Conservation (phyloP, 1,284 basidiomycete species). For the Nidula niveotomentosa region DNA sequence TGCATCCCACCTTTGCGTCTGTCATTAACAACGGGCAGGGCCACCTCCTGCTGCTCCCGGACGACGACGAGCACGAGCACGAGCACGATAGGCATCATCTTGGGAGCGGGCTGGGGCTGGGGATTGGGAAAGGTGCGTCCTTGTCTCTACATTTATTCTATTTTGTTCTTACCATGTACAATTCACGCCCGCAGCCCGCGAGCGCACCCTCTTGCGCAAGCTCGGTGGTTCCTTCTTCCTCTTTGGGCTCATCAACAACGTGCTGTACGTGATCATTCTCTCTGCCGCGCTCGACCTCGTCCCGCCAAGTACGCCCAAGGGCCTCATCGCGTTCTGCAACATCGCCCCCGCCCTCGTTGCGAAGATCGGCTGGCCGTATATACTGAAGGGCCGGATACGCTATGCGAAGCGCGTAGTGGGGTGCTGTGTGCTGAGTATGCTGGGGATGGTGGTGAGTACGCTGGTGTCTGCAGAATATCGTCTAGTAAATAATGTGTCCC, state of each 20-base stretch:
- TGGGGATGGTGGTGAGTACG: conserved; percentile 75
- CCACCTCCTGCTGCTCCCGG: not conserved
- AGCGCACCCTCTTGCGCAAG: conserved; percentile 29
- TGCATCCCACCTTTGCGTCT: not conserved
- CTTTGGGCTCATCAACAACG: conserved; percentile 66
- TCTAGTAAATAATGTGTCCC: not conserved
- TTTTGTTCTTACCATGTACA: not conserved
- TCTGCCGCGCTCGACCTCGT: conserved; percentile 96
- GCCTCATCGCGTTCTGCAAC: conserved; percentile 93
- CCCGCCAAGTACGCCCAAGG: conserved; percentile 86
- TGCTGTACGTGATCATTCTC: conserved; percentile 94
- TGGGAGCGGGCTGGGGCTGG: not conserved
- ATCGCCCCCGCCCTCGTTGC: conserved; percentile 81
- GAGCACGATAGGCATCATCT: not conserved
- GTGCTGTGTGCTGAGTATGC: conserved; percentile 73
- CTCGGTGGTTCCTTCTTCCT: conserved; percentile 59
- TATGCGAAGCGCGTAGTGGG: conserved; percentile 76
- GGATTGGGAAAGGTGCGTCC: not conserved
- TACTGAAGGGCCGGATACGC: conserved; percentile 80
- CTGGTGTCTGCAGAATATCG: not conserved
- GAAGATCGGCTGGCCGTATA: conserved; percentile 93
- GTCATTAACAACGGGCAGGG: not conserved
- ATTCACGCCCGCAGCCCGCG: conserved; percentile 13
- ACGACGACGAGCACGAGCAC: not conserved
- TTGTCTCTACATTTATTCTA: not conserved